Evolutionary conservation across 306 rosid genomes (phyloP), one percentile per base, ranked within the genome.

Genomic region (Cyclanthera cordifolia): DNA sequence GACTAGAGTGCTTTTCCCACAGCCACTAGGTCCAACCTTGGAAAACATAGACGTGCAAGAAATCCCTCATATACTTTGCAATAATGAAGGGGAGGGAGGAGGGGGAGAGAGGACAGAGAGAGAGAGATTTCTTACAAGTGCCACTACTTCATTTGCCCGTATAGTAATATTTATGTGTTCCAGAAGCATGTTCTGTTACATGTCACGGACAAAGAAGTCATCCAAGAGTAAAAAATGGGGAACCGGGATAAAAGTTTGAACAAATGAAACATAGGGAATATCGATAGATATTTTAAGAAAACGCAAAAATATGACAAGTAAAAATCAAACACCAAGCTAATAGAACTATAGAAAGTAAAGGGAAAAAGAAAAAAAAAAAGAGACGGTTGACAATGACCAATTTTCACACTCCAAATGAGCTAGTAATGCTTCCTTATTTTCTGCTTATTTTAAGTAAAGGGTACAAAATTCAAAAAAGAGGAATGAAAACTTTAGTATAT

Each of bases 141-240:
- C 97, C 41, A 90, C 74, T 58, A 82, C 81, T 80, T 90, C 87
- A 80, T 88, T 86, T 75, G 88, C 79, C 78, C 74, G 79, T 20
- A 84, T 70, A 25, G 86, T 79, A 39, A 90, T 43, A 77, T 82
- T 82, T 64, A 90, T 73, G 55, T 48, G 66, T 37, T 90, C 85
- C 45, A 90, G 78, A 78, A 87, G 59, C 11, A 83, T 79, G 32
- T 82, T 77, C 97, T 90, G 85, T 15, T 20, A 57, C 23, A 27
- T 57, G 67, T 79, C 59, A 81, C 71, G 73, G 46, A 52, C 45
- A 41, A 39, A 3, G 0, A 45, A 67, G 55, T 43, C 32, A 51
- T 50, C n/a, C 19, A 69, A 8, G 24, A 10, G 16, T 6, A 28
- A 49, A 27, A 68, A 15, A 24, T 61, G 52, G 9, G 13, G 5